Conservation (phyloP, 306 rosid species). For the Clitoria ternatea region DNA sequence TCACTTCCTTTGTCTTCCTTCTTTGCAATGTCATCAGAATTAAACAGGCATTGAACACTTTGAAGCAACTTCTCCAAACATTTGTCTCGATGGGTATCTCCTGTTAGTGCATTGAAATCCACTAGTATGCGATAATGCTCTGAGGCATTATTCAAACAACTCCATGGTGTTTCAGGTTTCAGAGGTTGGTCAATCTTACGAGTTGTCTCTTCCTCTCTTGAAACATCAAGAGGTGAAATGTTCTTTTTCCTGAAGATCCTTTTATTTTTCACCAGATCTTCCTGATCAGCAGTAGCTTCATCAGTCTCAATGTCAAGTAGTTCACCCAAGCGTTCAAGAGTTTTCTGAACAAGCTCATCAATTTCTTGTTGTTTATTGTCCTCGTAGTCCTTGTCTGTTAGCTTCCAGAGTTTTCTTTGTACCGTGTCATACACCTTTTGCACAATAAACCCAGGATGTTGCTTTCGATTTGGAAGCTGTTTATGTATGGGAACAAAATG, state of each 20-base stretch:
- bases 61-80: conserved; percentile 73
- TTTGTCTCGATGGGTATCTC: conserved; percentile 75
- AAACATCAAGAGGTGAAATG: conserved; percentile 74
- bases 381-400: conserved; percentile 90
- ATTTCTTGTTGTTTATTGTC: conserved; percentile 83
- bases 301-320: conserved; percentile 73
- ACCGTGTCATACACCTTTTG: conserved; percentile 90
- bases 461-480: conserved; percentile 84
- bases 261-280: conserved; percentile 61
- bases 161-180: conserved; percentile 77
- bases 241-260: conserved; percentile 56
- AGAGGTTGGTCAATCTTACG: conserved; percentile 50
- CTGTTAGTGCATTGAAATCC: conserved; percentile 52
- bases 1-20: conserved; percentile 50
- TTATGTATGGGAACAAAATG: conserved; percentile 90
- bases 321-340: conserved; percentile 65
- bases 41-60: conserved; percentile 52
- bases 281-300: conserved; percentile 58
- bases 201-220: conserved; percentile 61
- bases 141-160: conserved; percentile 45
- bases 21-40: conserved; percentile 26
- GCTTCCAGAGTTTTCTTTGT: conserved; percentile 86
- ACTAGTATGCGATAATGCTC: conserved; percentile 56
- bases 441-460: conserved; percentile 91
- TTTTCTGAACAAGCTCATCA: conserved; percentile 85